These are phyloP conservation scores for Knoxia roxburghii DNA, from an alignment of 257 asterid species.

Conservation along the genomic window DNA sequence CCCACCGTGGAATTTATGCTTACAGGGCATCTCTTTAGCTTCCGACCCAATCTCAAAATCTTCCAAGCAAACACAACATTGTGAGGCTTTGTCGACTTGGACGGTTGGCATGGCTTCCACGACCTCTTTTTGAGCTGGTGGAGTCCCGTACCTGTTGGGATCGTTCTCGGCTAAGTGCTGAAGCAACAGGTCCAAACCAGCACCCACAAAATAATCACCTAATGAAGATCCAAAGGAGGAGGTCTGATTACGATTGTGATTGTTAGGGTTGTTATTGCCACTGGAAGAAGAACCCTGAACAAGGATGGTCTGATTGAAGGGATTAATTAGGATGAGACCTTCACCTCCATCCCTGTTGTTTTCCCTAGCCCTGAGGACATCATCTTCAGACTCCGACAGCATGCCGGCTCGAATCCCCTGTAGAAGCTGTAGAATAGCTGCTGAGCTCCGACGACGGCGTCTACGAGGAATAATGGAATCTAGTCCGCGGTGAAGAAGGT, in stretches of 20 bases:
- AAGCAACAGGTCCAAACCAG: slow-evolving; percentile 67
- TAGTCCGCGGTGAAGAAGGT: slow-evolving; percentile 29
- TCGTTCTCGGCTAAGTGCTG: slow-evolving; percentile 84
- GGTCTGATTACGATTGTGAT: no score
- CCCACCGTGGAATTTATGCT: slow-evolving; percentile 59
- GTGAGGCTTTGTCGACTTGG: slow-evolving; percentile 37
- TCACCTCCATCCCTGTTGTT: slow-evolving; percentile 32
- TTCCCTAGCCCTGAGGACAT: slow-evolving; percentile 21
- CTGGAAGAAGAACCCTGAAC: slow-evolving; percentile 52
- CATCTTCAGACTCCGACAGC: slow-evolving; percentile 30
- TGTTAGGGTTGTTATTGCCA: slow-evolving; percentile 24
- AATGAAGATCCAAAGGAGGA: slow-evolving; percentile 55
- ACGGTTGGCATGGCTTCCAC: slow-evolving; percentile 63
- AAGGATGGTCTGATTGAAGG: slow-evolving; percentile 56
- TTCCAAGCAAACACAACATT: slow-evolving; percentile 76
- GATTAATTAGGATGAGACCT: slow-evolving; percentile 61
- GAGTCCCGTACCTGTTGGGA: slow-evolving; percentile 71
- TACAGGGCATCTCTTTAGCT: slow-evolving; percentile 84
- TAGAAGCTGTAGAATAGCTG: slow-evolving; percentile 63
- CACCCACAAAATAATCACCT: slow-evolving; percentile 75
- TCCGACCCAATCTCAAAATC: slow-evolving; percentile 62
- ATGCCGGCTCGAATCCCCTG: slow-evolving; percentile 61
- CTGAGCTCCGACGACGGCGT: slow-evolving; percentile 62
- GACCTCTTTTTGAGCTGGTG: slow-evolving; percentile 73
- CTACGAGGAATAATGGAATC: slow-evolving; percentile 33